These are phyloP conservation scores for Leccinum sublutescens DNA, from an alignment of 768 basidiomycete genomes.

Conservation along the genomic window DNA sequence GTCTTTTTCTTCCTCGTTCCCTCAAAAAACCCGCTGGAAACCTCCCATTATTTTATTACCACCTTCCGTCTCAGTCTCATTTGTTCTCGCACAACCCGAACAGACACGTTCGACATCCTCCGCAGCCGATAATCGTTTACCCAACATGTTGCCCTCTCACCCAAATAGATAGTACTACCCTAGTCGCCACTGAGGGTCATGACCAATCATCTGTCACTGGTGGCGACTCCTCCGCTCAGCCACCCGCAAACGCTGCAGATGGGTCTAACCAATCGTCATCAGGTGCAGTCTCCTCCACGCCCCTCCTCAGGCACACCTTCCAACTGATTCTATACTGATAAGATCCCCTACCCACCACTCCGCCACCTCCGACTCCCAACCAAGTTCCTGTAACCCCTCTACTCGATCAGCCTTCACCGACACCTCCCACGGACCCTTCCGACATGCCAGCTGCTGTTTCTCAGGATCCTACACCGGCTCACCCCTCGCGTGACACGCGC, in stretches of 20 bases:
- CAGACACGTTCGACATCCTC: constrained; percentile 38
- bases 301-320: background rate
- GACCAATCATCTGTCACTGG: background rate
- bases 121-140: constrained; percentile 38
- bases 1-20: constrained; percentile 25
- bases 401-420: background rate
- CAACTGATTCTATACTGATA: background rate
- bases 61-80: constrained; percentile 32
- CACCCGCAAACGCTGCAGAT: constrained; percentile 1
- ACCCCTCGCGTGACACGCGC: constrained; percentile 1
- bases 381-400: background rate
- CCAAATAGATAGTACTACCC: constrained; percentile 3
- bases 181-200: background rate
- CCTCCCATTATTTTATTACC: constrained; percentile 18
- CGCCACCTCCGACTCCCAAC: background rate
- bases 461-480: background rate
- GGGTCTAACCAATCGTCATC: constrained; percentile 3
- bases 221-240: background rate
- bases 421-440: background rate
- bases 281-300: constrained; percentile 17
- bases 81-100: constrained; percentile 44
- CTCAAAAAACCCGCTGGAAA: constrained; percentile 26
- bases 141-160: constrained; percentile 15
- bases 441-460: background rate
- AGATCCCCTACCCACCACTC: constrained; percentile 1